Base-by-base conservation (phyloP, 179 eudicot species). In the Drosera spatulata region DNA sequence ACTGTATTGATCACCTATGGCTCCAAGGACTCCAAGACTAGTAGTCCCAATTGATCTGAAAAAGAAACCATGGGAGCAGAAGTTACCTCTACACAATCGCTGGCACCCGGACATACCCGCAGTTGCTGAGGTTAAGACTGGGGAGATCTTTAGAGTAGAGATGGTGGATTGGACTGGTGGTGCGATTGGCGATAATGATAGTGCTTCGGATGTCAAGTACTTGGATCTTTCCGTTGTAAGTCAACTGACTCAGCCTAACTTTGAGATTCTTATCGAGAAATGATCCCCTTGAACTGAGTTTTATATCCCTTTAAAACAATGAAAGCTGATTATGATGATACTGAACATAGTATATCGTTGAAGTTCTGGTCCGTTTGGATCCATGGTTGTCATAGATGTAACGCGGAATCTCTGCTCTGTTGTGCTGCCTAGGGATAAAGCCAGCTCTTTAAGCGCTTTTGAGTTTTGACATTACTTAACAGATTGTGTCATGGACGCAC, bases 141-240 rank as follows among this genome's bases (percentile, higher is more conserved):
- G 86, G 41, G 89, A 82, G 65, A 44, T 88, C 50, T 82, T 82
- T 60, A 73, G 83, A 69, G 74, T 88, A 40, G 95, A 91, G 80
- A 85, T 88, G 96, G 69, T 79, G 38, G 95, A 88, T 59, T 91
- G 91, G 89, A 85, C 98, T 4, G 89, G 86, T 50, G 95, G 95
- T 63, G 68, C 64, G 11, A 77, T 88, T 22, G 71, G 69, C 8
- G 91, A 91, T 53, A 78, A 91, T 61, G 71, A 82, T 52, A 77
- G 91, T 56, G 98, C 98, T 51, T 60, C 55, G 52, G 96, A 91
- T 71, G 48, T 91, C 3, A 91, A 88, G 70, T 73, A 63, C 52
- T 33, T 79, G 14, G 95, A 91, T 71, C 83, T 91, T 44, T 86
- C 95, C 47, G 62, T 76, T 43, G 95, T 91, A 84, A 91, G 95